Evolutionary conservation across 768 basidiomycete genomes (phyloP).

Genomic region (Mycena epipterygia): DNA sequence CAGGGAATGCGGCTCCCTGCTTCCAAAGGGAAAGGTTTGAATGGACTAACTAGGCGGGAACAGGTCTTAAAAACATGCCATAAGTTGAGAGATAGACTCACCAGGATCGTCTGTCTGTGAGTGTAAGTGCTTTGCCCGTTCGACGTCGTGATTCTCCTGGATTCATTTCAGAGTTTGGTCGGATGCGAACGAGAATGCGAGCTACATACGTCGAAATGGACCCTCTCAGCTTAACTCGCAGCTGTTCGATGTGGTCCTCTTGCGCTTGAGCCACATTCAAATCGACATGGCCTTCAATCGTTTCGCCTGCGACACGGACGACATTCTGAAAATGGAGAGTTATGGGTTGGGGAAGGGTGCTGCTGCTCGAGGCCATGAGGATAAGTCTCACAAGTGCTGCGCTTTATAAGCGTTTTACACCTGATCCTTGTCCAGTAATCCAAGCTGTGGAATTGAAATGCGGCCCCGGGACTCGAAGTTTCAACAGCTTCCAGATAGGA

Average conservation of each 20-base stretch:
- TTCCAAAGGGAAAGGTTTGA: constrained; percentile 28
- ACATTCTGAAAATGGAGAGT: constrained; percentile 29
- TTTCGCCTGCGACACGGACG: constrained; percentile 36
- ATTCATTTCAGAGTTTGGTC: not conserved
- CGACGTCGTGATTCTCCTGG: too few relatives aligned
- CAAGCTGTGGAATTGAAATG: too few relatives aligned
- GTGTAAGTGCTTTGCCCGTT: too few relatives aligned
- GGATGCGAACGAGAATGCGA: not conserved
- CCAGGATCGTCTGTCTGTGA: too few relatives aligned
- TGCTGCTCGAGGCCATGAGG: constrained; percentile 9
- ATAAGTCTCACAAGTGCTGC: not conserved
- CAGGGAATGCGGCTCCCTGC: constrained; percentile 13
- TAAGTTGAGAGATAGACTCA: too few relatives aligned
- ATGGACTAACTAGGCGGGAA: constrained; percentile 6
- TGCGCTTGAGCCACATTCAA: constrained; percentile 16
- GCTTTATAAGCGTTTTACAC: too few relatives aligned
- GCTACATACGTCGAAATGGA: constrained; percentile 33
- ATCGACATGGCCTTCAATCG: constrained; percentile 30
- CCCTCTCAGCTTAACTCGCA: constrained; percentile 31
- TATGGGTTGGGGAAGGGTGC: constrained; percentile 20
- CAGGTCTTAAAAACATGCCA: too few relatives aligned
- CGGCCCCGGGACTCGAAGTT: too few relatives aligned
- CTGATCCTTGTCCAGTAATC: too few relatives aligned
- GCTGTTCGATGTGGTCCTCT: constrained; percentile 32
- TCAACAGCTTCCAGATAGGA: too few relatives aligned